phyloP scores from a whole-genome alignment of 2,329 filamentous ascomycete genomes.

The Trichoderma sp. region DNA sequence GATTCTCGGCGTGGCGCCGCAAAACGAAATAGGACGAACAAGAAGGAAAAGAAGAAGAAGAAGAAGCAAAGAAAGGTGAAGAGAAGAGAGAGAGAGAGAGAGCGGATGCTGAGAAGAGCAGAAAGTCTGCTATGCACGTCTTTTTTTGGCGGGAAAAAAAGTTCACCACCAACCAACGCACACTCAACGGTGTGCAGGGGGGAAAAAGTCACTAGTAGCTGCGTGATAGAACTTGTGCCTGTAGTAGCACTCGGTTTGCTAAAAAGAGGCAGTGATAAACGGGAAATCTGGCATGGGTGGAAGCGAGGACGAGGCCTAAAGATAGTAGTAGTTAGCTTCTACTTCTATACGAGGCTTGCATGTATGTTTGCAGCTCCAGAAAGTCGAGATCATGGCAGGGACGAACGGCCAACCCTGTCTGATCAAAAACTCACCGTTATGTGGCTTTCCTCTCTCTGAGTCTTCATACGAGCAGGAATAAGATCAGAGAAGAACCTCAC shows the following conservation, averaged over 20 bases:
- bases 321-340: no score
- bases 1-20: no score
- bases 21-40: not conserved
- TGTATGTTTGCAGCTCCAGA: not conserved
- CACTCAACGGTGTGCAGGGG: not conserved
- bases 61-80: not conserved
- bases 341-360: not conserved
- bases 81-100: not conserved
- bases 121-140: conserved; percentile 1
- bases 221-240: not conserved
- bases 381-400: not conserved
- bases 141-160: not conserved
- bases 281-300: no score
- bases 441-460: not conserved
- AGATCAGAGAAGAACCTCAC: not conserved
- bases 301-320: no score
- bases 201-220: not conserved
- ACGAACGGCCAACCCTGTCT: no score
- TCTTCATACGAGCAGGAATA: not conserved
- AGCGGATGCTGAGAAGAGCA: not conserved
- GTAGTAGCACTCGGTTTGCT: no score
- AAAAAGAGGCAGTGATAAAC: no score
- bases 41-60: not conserved
- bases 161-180: conserved; percentile 3
- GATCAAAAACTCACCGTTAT: not conserved